phyloP scores from a whole-genome alignment of 1,284 basidiomycete genomes.

The Pisolithus thermaeus region DNA sequence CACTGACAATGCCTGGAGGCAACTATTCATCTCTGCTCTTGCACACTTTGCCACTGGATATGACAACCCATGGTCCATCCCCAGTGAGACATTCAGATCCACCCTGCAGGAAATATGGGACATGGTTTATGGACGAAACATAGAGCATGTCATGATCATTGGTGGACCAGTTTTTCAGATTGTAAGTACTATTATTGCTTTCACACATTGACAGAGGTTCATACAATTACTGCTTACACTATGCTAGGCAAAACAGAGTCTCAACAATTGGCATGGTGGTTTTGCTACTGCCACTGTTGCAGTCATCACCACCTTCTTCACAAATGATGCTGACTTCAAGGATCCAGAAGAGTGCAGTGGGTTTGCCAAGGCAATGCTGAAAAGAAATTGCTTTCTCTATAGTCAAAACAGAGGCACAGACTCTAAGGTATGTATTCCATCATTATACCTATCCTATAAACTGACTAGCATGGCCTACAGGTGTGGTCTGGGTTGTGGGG shows the following conservation, averaged over 20 bases:
- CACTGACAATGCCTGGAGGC: no score
- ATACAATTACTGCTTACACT: neutral
- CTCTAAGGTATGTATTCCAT: neutral
- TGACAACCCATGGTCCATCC: no score
- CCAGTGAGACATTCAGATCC: no score
- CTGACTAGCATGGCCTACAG: neutral
- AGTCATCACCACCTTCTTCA: neutral
- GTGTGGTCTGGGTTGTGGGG: constrained; percentile 5
- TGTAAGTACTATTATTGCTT: neutral
- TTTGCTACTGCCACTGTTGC: constrained; percentile 1
- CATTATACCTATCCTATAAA: no score
- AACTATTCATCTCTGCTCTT: no score
- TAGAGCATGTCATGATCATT: neutral
- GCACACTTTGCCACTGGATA: no score
- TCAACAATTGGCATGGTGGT: neutral
- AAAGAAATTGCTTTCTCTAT: constrained; percentile 1
- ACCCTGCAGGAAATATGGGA: constrained; percentile 8
- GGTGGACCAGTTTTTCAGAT: constrained; percentile 1
- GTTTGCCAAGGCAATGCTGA: constrained; percentile 2
- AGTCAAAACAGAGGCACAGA: constrained; percentile 1
- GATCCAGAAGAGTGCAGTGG: neutral
- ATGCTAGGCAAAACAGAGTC: constrained; percentile 1
- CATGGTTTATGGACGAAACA: constrained; percentile 1
- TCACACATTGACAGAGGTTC: no score
- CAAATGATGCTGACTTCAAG: neutral